Conservation (phyloP, 176 grass and related monocot genomes). For the Alopecurus myosuroides region DNA sequence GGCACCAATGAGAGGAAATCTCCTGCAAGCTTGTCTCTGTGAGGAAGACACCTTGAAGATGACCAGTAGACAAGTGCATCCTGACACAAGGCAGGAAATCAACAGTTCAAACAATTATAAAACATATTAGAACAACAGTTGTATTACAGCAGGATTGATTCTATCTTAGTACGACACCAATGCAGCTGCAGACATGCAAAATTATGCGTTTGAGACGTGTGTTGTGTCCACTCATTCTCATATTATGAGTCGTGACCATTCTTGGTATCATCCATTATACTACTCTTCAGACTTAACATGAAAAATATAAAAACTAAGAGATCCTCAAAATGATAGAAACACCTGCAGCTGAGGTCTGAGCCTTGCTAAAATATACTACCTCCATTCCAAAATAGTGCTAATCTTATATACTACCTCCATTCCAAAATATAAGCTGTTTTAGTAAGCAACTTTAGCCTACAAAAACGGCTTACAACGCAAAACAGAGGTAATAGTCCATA, state of each 20-base stretch:
- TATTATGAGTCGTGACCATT: not conserved
- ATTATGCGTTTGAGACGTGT: not conserved
- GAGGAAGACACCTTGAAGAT: slow-evolving; percentile 80
- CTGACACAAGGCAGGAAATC: slow-evolving; percentile 38
- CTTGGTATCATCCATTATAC: slow-evolving; percentile 2
- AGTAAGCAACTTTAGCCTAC: no score
- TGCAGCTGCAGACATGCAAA: not conserved
- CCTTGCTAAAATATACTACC: no score
- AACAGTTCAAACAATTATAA: slow-evolving; percentile 18
- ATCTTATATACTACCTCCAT: no score
- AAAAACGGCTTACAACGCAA: no score
- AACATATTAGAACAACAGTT: not conserved
- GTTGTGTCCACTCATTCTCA: not conserved
- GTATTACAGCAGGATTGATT: not conserved
- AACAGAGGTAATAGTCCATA: no score
- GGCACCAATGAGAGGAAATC: slow-evolving; percentile 58
- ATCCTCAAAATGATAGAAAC: not conserved
- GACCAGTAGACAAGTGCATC: slow-evolving; percentile 93
- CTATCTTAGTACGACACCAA: not conserved
- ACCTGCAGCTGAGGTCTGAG: not conserved
- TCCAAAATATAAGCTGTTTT: no score
- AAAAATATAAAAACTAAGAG: not conserved
- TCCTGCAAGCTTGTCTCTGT: slow-evolving; percentile 62
- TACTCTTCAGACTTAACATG: not conserved
- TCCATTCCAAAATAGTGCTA: no score